Evolutionary conservation across 495 filamentous ascomycete genomes (phyloP).

Genomic region (Jackrogersella multiformis): DNA sequence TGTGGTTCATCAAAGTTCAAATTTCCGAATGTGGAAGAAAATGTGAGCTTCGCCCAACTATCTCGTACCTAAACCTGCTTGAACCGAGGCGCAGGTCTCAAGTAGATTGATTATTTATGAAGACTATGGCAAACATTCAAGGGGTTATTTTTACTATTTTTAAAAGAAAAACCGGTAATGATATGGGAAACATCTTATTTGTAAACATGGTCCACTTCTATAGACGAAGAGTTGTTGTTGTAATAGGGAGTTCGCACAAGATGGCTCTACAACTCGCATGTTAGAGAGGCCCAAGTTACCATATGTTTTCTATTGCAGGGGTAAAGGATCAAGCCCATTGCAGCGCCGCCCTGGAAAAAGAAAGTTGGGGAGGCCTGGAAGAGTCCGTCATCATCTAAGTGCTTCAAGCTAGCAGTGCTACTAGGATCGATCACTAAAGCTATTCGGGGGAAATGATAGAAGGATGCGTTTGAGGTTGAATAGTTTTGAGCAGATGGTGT

Average conservation of each 20-base stretch:
- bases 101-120: no score
- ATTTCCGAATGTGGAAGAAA: constrained; percentile 6
- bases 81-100: no score
- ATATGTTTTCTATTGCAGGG: constrained; percentile 21
- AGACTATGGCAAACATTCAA: not conserved
- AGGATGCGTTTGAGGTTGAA: constrained; percentile 33
- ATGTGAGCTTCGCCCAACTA: constrained; percentile 1
- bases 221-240: not conserved
- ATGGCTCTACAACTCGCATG: constrained; percentile 2
- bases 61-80: no score
- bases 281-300: constrained; percentile 6
- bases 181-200: not conserved
- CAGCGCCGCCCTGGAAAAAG: not conserved
- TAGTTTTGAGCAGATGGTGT: not conserved
- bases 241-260: not conserved
- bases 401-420: constrained; percentile 18
- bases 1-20: not conserved
- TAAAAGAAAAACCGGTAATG: not conserved
- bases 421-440: constrained; percentile 3
- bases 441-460: constrained; percentile 5
- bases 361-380: constrained; percentile 2
- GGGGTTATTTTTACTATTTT: not conserved
- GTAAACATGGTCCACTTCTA: not conserved
- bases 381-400: constrained; percentile 1
- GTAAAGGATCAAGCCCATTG: constrained; percentile 22